Evolutionary conservation across 225 moss, liverwort and hornwort genomes (phyloP).

Genomic region (Straminergon stramineum): DNA sequence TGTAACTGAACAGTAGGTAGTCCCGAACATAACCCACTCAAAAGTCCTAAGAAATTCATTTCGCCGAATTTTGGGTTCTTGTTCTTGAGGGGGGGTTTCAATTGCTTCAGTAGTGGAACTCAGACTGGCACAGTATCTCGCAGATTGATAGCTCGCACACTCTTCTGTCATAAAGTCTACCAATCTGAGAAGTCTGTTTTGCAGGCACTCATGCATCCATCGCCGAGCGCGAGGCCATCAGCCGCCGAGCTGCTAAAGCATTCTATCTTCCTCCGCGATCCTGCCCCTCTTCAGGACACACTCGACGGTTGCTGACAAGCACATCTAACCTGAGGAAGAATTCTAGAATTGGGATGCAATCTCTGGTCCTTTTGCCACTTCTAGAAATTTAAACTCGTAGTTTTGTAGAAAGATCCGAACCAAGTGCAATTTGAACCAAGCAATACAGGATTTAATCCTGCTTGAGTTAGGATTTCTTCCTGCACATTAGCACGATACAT

Average conservation of each 20-base stretch:
- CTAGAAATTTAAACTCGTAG: background rate
- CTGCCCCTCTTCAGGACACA: background rate
- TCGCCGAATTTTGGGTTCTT: no score
- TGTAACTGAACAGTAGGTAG: background rate
- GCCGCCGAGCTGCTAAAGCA: conserved; percentile 51
- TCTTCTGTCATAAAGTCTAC: background rate
- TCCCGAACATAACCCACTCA: no score
- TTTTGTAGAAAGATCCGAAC: background rate
- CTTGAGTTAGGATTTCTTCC: background rate
- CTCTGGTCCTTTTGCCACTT: background rate
- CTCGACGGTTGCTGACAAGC: background rate
- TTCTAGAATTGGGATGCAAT: background rate
- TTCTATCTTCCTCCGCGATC: conserved; percentile 33
- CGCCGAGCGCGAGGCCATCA: conserved; percentile 42
- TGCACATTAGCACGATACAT: background rate
- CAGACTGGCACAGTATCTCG: no score
- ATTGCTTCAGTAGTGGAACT: no score
- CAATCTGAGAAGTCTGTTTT: background rate
- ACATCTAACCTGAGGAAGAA: background rate
- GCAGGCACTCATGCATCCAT: conserved; percentile 63
- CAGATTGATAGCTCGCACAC: background rate
- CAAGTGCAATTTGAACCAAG: background rate
- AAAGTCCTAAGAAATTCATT: no score
- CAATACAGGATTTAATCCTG: background rate
- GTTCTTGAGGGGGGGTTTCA: no score